These are phyloP conservation scores for Lachnellula cervina DNA, from an alignment of 2,329 filamentous ascomycete genomes.

Conservation along the genomic window DNA sequence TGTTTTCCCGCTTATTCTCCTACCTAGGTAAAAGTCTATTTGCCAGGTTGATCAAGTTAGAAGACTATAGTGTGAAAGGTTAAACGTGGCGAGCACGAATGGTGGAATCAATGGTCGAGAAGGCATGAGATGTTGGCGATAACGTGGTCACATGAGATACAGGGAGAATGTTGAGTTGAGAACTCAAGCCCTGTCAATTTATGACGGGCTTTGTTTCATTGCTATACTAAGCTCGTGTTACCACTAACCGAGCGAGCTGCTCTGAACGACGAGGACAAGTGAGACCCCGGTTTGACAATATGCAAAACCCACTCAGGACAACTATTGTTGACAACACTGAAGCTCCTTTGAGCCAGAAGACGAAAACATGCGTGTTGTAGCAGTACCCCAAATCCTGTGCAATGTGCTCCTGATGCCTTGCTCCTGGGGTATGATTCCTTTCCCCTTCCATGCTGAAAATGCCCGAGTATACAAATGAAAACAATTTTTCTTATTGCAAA, in stretches of 20 bases:
- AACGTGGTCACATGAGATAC: not conserved
- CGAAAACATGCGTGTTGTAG: slow-evolving; percentile 8
- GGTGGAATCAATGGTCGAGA: too few relatives aligned
- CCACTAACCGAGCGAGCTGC: too few relatives aligned
- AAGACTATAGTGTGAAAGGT: too few relatives aligned
- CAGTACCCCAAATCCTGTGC: slow-evolving; percentile 10
- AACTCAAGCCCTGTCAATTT: not conserved
- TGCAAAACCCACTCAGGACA: slow-evolving; percentile 1
- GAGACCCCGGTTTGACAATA: not conserved
- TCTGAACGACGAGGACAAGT: not conserved
- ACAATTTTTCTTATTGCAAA: slow-evolving; percentile 3
- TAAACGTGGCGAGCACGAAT: too few relatives aligned
- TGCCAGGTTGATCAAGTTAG: too few relatives aligned
- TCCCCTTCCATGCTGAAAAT: slow-evolving; percentile 17
- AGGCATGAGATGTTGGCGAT: not conserved
- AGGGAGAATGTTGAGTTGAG: not conserved
- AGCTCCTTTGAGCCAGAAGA: slow-evolving; percentile 11
- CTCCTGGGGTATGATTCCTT: slow-evolving; percentile 9
- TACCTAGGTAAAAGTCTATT: too few relatives aligned
- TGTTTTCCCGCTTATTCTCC: too few relatives aligned
- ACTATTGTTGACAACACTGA: slow-evolving; percentile 23
- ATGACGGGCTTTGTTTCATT: not conserved
- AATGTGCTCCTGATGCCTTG: slow-evolving; percentile 7
- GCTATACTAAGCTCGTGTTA: not conserved
- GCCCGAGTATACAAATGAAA: slow-evolving; percentile 12